Evolutionary conservation across 768 basidiomycete species (phyloP).

Genomic region (Kwoniella sp.): DNA sequence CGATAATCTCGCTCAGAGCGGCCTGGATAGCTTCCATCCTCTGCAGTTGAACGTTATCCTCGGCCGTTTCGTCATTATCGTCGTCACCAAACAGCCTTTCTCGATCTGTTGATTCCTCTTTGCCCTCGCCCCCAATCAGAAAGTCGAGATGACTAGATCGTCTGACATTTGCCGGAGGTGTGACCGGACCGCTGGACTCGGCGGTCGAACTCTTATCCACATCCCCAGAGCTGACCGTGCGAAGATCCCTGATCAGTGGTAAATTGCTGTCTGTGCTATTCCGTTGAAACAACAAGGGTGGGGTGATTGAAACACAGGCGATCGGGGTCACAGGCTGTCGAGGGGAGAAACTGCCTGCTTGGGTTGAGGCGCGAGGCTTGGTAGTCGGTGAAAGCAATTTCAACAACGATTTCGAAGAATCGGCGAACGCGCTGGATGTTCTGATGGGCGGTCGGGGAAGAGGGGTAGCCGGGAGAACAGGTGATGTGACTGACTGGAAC

Average conservation of each 20-base stretch:
- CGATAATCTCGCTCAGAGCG: conserved; percentile 92
- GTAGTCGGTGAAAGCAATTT: conserved; percentile 1
- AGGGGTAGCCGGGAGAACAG: too few species aligned
- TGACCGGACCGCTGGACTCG: conserved; percentile 1
- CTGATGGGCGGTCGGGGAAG: not conserved
- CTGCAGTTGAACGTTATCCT: conserved; percentile 66
- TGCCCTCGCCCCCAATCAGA: conserved; percentile 22
- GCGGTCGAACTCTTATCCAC: not conserved
- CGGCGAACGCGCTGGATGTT: conserved; percentile 4
- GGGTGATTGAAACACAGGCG: conserved; percentile 20
- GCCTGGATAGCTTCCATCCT: conserved; percentile 96
- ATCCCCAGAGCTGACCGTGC: conserved; percentile 7
- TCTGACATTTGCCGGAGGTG: conserved; percentile 17
- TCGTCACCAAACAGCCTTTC: conserved; percentile 77
- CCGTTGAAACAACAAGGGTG: conserved; percentile 24
- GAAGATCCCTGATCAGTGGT: not conserved
- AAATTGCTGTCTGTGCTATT: conserved; percentile 3
- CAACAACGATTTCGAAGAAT: conserved; percentile 6
- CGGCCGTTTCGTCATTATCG: conserved; percentile 33
- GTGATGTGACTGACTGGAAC: too few species aligned
- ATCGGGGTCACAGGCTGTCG: conserved; percentile 3
- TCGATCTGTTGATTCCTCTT: conserved; percentile 1
- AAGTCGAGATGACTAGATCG: conserved; percentile 34
- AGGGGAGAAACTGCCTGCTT: conserved; percentile 24
- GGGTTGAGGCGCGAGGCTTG: conserved; percentile 2